Evolutionary conservation across 2,329 filamentous ascomycete species (phyloP).

Genomic region (Diaporthe eres): DNA sequence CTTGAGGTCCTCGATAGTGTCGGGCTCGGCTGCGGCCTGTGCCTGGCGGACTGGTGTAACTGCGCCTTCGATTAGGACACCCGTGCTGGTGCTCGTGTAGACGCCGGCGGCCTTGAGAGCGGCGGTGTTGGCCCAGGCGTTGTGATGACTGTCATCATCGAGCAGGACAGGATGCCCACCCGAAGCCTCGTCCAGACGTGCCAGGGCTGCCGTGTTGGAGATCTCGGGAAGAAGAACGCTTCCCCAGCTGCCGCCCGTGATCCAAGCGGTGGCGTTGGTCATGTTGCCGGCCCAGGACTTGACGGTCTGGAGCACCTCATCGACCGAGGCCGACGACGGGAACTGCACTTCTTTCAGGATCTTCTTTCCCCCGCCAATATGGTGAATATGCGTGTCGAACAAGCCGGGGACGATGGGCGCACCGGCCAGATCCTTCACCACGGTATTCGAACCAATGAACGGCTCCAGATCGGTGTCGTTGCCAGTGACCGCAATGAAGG

Average conservation of each 20-base stretch:
- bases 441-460: neutral
- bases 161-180: neutral
- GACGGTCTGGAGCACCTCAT: neutral
- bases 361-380: neutral
- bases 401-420: neutral
- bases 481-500: neutral
- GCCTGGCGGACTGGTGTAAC: neutral
- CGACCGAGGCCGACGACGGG: neutral
- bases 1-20: neutral
- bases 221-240: neutral
- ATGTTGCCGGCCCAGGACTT: neutral
- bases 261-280: slow-evolving; percentile 2
- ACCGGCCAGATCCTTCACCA: neutral
- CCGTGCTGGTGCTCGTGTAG: neutral
- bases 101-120: neutral
- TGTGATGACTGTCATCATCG: neutral
- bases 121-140: neutral
- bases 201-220: neutral
- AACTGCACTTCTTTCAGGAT: neutral
- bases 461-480: neutral
- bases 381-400: slow-evolving; percentile 8
- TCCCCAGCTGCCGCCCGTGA: slow-evolving; percentile 8
- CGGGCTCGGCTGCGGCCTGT: neutral
- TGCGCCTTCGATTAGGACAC: neutral
- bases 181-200: neutral